Base-by-base conservation (phyloP, 768 basidiomycete genomes). In the Dioszegia aurantiaca region DNA sequence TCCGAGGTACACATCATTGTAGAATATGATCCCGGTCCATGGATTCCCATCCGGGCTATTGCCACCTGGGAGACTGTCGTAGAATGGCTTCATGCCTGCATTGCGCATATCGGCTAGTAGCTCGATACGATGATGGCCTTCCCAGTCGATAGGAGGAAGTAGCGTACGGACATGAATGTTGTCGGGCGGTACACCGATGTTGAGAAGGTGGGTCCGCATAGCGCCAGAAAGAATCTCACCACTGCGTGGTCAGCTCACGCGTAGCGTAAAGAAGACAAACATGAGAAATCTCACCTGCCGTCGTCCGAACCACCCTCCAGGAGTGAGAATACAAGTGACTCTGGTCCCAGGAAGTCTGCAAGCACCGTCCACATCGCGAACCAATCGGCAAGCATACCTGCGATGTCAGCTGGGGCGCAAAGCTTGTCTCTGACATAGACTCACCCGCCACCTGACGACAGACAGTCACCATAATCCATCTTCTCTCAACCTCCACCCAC, bases 1-100 rank as follows among this genome's bases (percentile, higher is more conserved):
- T n/a, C 61, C 65, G 39, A 75, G 59, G 36, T 70, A 74, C 6
- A 77, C 75, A 52, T 77, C 77, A 61, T 77, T 77, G 62, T 76
- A 69, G 56, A 64, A 75, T 0, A 77, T 52, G 33, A 75, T 61
- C 12, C 63, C 67, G 3, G 70, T 66, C 67, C 61, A 72, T 23
- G 72, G 63, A 9, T 65, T 58, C 16, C 63, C 68, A 41, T 70
- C 70, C 19, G 68, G 66, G 8, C 64, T 48, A 30, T 65, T 56
- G 21, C 65, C 68, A 4, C 51, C 39, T 17, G 65, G 62, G 5
- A 64, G 48, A 11, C 59, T 61, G 36, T 69, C 75, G 60, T 59
- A 75, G 33, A 77, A 53, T 1, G 77, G 75, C 24, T 62, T 48
- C 56, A 77, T 54, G 1, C 70, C 73, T 17, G 59, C 64, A 63